These are phyloP conservation scores for Trypanosoma mega DNA, from an alignment of 208 protist species.

Conservation along the genomic window DNA sequence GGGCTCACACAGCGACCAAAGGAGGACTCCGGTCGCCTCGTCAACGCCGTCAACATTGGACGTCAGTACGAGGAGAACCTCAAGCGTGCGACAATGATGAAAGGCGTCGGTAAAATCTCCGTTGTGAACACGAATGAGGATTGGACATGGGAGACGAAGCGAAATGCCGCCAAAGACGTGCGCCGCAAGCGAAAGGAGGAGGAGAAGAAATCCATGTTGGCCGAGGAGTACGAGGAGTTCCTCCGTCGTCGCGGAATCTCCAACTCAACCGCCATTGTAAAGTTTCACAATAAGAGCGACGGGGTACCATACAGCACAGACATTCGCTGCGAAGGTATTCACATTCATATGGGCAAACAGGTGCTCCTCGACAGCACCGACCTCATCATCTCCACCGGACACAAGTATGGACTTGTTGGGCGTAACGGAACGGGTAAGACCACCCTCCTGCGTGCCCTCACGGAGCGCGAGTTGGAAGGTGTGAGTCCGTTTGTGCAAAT, in stretches of 20 bases:
- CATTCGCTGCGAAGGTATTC: conserved; percentile 85
- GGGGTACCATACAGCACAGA: conserved; percentile 77
- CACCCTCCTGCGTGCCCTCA: conserved; percentile 94
- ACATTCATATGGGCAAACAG: conserved; percentile 90
- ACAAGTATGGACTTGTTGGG: conserved; percentile 97
- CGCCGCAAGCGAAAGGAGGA: conserved; percentile 89
- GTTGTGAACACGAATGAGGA: conserved; percentile 89
- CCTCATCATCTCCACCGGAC: conserved; percentile 75
- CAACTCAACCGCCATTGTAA: conserved; percentile 70
- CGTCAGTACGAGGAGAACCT: conserved; percentile 88
- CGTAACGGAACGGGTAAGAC: conserved; percentile 95
- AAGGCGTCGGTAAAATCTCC: conserved; percentile 74
- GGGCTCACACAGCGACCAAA: conserved; percentile 71
- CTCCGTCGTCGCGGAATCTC: conserved; percentile 81
- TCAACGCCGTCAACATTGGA: conserved; percentile 82
- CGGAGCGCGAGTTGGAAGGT: conserved; percentile 90
- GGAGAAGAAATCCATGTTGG: conserved; percentile 87
- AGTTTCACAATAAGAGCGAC: conserved; percentile 85
- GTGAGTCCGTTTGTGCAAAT: conserved; percentile 97
- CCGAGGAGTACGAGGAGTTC: conserved; percentile 90
- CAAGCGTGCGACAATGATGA: conserved; percentile 81
- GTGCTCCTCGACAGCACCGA: conserved; percentile 80
- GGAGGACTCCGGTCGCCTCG: conserved; percentile 63
- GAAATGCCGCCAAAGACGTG: conserved; percentile 83
- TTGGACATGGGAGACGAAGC: conserved; percentile 89